phyloP scores from a whole-genome alignment of 306 rosid genomes.

The Prunus fruticosa region DNA sequence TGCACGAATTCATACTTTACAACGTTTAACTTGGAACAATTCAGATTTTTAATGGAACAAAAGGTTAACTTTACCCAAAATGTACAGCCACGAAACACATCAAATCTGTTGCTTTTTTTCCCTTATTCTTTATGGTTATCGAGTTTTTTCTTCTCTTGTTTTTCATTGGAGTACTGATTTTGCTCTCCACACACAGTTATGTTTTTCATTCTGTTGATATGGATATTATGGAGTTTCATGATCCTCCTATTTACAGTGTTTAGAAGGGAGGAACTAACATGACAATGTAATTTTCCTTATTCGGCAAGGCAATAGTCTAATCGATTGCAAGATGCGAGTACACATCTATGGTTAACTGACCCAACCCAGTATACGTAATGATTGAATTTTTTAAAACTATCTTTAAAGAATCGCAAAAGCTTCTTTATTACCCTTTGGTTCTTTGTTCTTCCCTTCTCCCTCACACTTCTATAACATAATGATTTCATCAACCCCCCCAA shows the following conservation, averaged over 20 bases:
- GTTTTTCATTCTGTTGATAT: too few species aligned
- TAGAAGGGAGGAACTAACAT: not conserved
- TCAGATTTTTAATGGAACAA: constrained; percentile 13
- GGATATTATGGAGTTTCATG: too few species aligned
- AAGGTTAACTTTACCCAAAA: constrained; percentile 16
- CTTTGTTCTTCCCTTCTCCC: not conserved
- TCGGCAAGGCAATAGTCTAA: too few species aligned
- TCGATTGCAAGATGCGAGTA: rapidly evolving
- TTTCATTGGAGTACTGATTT: too few species aligned
- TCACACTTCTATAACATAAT: constrained; percentile 24
- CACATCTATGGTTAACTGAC: too few species aligned
- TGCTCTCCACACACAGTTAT: too few species aligned
- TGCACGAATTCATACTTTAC: constrained; percentile 20
- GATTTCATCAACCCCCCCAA: not conserved
- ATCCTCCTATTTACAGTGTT: not conserved
- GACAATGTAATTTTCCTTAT: not conserved
- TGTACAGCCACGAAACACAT: constrained; percentile 27
- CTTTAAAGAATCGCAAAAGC: not conserved
- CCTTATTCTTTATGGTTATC: not conserved
- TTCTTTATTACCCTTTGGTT: not conserved
- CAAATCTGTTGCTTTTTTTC: constrained; percentile 23
- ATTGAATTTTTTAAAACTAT: not conserved
- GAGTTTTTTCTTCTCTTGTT: not conserved
- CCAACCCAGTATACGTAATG: not conserved
- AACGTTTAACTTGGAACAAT: constrained; percentile 14